phyloP scores from a whole-genome alignment of 345 rosid genomes.

The Citrus cavaleriei region DNA sequence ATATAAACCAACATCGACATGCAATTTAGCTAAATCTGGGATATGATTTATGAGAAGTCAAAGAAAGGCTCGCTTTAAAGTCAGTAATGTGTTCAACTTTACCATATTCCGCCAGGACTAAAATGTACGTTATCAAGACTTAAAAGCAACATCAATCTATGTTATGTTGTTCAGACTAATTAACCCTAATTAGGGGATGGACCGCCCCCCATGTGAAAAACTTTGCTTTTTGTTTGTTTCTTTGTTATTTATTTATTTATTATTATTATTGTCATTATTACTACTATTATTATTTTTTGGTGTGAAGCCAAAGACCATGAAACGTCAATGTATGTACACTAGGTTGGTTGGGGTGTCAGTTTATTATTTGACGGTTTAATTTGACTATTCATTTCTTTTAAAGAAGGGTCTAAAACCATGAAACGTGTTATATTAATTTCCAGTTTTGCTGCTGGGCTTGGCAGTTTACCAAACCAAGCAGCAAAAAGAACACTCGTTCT shows the following conservation, averaged over 20 bases:
- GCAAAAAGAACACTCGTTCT: not conserved
- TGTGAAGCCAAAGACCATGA: too few species aligned
- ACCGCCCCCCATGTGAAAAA: too few species aligned
- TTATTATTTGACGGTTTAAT: too few species aligned
- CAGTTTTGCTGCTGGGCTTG: not conserved
- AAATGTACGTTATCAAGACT: not conserved
- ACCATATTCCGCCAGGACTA: too few species aligned
- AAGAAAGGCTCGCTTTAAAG: slow-evolving; percentile 12
- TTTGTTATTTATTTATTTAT: too few species aligned
- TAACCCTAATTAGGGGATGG: too few species aligned
- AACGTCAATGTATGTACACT: too few species aligned
- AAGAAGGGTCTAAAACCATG: too few species aligned
- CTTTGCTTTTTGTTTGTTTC: not conserved
- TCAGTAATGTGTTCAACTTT: slow-evolving; percentile 17
- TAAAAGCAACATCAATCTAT: not conserved
- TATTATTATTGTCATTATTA: too few species aligned
- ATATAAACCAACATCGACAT: not conserved
- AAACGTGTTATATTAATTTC: not conserved
- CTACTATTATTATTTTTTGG: too few species aligned
- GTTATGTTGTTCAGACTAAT: not conserved
- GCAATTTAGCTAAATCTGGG: not conserved
- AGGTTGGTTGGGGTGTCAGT: too few species aligned
- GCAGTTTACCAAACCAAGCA: not conserved
- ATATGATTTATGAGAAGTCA: slow-evolving; percentile 19
- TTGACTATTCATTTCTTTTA: too few species aligned